Evolutionary conservation across 2,329 filamentous ascomycete genomes (phyloP).

Genomic region (Orbilia blumenaviensis): DNA sequence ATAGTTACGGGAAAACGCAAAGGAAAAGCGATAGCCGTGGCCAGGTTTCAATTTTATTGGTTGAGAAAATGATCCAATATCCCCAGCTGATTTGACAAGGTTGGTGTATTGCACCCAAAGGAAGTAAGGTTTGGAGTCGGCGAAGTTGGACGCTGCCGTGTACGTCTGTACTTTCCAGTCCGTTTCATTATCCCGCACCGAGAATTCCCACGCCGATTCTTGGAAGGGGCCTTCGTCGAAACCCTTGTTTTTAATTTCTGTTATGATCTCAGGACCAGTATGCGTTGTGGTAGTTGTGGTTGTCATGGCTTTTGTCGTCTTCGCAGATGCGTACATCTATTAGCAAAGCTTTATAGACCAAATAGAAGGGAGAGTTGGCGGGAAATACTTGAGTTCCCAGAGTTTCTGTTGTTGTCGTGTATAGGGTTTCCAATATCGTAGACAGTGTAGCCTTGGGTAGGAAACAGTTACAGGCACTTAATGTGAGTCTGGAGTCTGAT

Average conservation of each 20-base stretch:
- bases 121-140: neutral
- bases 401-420: neutral
- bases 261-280: neutral
- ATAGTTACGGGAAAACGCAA: neutral
- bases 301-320: too few species aligned
- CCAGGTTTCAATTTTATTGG: neutral
- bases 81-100: neutral
- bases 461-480: neutral
- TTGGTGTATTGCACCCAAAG: neutral
- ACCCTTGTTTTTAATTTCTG: neutral
- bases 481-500: neutral
- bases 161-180: neutral
- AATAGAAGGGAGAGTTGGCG: too few species aligned
- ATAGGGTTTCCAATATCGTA: neutral
- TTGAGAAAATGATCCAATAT: neutral
- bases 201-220: neutral
- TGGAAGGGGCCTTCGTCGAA: neutral
- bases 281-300: neutral
- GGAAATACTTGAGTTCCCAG: too few species aligned
- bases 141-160: neutral
- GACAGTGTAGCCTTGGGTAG: neutral
- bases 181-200: neutral
- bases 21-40: neutral
- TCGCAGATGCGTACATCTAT: too few species aligned
- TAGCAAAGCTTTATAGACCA: too few species aligned